Conservation (phyloP, 805 yeast species). For the Danielozyma ontarioensis region DNA sequence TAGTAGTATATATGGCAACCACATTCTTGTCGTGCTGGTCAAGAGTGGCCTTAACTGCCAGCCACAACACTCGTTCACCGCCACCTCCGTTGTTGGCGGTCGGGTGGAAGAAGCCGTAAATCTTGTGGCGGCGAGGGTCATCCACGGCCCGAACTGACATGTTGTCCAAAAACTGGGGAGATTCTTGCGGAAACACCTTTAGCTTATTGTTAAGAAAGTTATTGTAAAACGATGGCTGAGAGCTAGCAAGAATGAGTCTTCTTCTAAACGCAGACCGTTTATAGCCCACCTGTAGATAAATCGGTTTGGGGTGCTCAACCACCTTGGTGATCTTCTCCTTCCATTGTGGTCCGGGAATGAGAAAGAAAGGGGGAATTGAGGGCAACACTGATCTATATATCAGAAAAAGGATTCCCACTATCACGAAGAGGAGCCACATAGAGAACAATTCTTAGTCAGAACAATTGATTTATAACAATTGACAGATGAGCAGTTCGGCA, state of each 20-base stretch:
- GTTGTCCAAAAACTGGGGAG: constrained; percentile 16
- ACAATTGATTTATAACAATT: too few relatives aligned
- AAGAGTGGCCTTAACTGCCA: constrained; percentile 74
- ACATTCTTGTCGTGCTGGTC: constrained; percentile 42
- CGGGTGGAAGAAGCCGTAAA: constrained; percentile 92
- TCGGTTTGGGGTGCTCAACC: constrained; percentile 27
- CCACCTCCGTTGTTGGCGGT: constrained; percentile 97
- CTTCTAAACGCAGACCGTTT: constrained; percentile 37
- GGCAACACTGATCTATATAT: constrained; percentile 14
- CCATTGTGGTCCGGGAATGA: constrained; percentile 39
- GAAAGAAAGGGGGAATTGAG: constrained; percentile 28
- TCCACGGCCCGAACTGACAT: constrained; percentile 27
- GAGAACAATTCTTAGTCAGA: too few relatives aligned
- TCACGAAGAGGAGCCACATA: constrained; percentile 9
- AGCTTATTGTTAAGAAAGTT: constrained; percentile 33
- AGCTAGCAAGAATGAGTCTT: constrained; percentile 31
- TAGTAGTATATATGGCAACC: constrained; percentile 72
- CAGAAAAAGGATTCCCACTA: constrained; percentile 4
- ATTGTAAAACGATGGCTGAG: constrained; percentile 33
- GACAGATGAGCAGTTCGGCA: too few relatives aligned
- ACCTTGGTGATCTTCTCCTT: constrained; percentile 27
- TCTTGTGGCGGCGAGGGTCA: constrained; percentile 35
- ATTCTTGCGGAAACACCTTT: constrained; percentile 20
- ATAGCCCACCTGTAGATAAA: constrained; percentile 29
- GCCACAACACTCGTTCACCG: constrained; percentile 96